Evolutionary conservation across 2,329 filamentous ascomycete species (phyloP), one percentile per base, ranked within the genome.

Genomic region (Claviceps africana): DNA sequence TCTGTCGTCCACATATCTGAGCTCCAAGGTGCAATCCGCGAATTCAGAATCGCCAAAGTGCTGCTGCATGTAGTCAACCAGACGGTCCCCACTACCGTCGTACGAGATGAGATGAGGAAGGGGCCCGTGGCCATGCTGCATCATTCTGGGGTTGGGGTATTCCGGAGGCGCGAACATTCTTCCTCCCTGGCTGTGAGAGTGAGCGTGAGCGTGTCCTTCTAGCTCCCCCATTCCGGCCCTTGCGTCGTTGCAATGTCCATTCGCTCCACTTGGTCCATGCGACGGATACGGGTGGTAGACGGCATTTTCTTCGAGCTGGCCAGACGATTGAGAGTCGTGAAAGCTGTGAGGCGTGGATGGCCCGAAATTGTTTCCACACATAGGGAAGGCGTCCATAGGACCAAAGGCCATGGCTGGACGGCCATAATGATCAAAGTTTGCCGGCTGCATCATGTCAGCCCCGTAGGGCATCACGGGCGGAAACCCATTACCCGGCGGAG

Each of bases 291-390:
- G 72, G 28, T 64, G 66, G 51, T 65, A 68, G 51, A 70, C 62
- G 52, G 66, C 68, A 31, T 66, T 69, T 13, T 76, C 73, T 40
- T 73, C 73, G 17, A 67, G 70, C 44, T 72, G 71, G 5, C 66
- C 70, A 1, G 79, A 80, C 37, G 77, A 72, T 55, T 81, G 79
- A 2, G 80, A 82, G 37, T 74, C 79, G 52, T 81, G 79, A 59
- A 79, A 80, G 63, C 78, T 82, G 56, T 78, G 78, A 4, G 78
- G 75, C 2, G 78, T 80, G 1, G 75, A 72, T 2, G 78, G 75
- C 3, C 73, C 75, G 59, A 77, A 76, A 56, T 66, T 68, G 56
- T 64, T 66, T 25, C 61, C 62, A 54, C 65, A 61, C 5, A 60
- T 58, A 44, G 57, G 59, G 52, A 66, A 67, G 9, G 68, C 58